Evolutionary conservation across 169 alveolate species (phyloP).

Genomic region (Cyclospora cayetanensis): DNA sequence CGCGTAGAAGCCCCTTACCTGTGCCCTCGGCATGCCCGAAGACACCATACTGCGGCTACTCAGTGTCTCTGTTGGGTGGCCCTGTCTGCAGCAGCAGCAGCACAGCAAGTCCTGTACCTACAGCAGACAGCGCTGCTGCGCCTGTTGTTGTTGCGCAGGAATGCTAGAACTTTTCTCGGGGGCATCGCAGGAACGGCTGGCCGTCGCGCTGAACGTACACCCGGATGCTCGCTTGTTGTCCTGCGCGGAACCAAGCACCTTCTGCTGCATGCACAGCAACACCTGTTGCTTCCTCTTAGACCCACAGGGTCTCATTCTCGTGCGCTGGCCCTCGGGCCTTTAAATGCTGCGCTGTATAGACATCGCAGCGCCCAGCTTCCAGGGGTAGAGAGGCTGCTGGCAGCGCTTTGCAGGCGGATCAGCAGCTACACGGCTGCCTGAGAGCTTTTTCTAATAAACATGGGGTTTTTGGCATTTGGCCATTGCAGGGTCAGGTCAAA

Average conservation of each 20-base stretch:
- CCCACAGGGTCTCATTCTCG: background rate
- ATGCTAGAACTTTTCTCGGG: background rate
- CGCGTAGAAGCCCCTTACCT: background rate
- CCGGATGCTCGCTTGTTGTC: background rate
- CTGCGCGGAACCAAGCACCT: background rate
- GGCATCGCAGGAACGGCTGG: conserved; percentile 12
- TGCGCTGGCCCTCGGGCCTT: background rate
- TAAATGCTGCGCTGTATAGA: too few species aligned
- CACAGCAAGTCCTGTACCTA: background rate
- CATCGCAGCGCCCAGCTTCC: too few species aligned
- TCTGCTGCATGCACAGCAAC: conserved; percentile 11
- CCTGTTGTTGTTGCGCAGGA: background rate
- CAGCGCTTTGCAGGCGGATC: too few species aligned
- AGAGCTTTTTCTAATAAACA: too few species aligned
- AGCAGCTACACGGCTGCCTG: too few species aligned
- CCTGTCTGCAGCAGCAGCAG: background rate
- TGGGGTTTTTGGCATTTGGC: too few species aligned
- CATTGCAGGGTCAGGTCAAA: too few species aligned
- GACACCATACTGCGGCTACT: background rate
- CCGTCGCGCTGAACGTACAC: background rate
- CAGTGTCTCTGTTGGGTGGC: background rate
- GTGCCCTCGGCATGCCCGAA: background rate
- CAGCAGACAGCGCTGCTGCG: background rate
- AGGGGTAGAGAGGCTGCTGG: too few species aligned
- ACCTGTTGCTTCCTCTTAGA: background rate